Evolutionary conservation across 2,329 filamentous ascomycete genomes (phyloP), one percentile per base, ranked within the genome.

Genomic region (Colletotrichum gigasporum): DNA sequence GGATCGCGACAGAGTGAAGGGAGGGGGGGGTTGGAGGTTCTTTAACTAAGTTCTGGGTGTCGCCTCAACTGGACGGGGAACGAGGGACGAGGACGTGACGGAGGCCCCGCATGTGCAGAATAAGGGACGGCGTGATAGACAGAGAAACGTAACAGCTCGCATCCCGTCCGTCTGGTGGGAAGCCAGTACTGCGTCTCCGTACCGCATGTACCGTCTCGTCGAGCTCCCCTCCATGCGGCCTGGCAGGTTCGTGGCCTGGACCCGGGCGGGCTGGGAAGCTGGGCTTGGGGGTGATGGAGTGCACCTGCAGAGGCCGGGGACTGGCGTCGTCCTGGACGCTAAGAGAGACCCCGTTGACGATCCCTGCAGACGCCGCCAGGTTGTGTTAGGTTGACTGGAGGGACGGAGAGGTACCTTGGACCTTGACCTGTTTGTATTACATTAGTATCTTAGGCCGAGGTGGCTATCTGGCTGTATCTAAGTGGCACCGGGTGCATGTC

Each of bases 21-120:
- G 30, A 37, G 16, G 37, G 48, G 44, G 54, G 62, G 37, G n/a
- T 34, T 44, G 35, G 56, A 47, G 34, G 56, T 61, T 61, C 41
- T 64, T 64, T 64, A 64, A 64, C 50, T 32, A 54, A 44, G 41
- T 47, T 54, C 45, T 48, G 24, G 41, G 56, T 28, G 50, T 56
- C 61, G 56, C n/a, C 16, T 37, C 42, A 22, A 42, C 20, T 16
- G 22, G 54, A 48, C 42, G 54, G 44, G 30, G 30, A 44, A 57
- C 54, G 32, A 32, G n/a, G 18, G 53, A 30, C 11, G 42, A n/a
- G 30, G 44, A 58, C 53, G 44, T n/a, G 35, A 50, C 26, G 44
- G 32, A 35, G 37, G 28, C 35, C 18, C 53, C 59, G 59, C 39
- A 48, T 64, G 41, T 64, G 47, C 58, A 34, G 51, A 28, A 37